Conservation (phyloP, 495 filamentous ascomycete species). For the Aspergillus steynii region DNA sequence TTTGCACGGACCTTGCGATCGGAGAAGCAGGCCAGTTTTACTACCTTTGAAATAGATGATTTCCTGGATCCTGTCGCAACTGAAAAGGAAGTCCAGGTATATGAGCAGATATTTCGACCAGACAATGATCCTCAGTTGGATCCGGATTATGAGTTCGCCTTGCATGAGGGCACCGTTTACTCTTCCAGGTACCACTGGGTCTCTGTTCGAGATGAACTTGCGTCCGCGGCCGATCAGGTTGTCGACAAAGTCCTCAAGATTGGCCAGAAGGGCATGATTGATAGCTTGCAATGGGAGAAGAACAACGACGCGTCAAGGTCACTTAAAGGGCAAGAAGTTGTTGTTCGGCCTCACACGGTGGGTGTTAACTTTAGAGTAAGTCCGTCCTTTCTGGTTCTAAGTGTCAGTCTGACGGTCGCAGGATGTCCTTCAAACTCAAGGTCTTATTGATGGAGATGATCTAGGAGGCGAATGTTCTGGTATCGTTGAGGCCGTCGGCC, state of each 20-base stretch:
- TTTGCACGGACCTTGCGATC: background rate
- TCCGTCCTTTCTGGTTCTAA: background rate
- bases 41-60: background rate
- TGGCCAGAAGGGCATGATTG: background rate
- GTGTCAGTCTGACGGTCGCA: background rate
- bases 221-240: background rate
- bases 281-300: background rate
- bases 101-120: background rate
- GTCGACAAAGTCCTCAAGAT: background rate
- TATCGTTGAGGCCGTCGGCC: background rate
- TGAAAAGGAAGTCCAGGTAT: background rate
- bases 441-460: background rate
- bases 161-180: background rate
- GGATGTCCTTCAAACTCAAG: background rate
- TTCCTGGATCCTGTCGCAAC: background rate
- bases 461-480: background rate
- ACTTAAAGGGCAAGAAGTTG: background rate
- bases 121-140: background rate
- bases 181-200: background rate
- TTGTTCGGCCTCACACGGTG: background rate
- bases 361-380: constrained; percentile 3
- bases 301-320: background rate
- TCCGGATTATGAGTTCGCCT: background rate
- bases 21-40: background rate
- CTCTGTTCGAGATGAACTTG: background rate